phyloP scores from a whole-genome alignment of 345 rosid genomes.

The Eucalyptus curtisii region DNA sequence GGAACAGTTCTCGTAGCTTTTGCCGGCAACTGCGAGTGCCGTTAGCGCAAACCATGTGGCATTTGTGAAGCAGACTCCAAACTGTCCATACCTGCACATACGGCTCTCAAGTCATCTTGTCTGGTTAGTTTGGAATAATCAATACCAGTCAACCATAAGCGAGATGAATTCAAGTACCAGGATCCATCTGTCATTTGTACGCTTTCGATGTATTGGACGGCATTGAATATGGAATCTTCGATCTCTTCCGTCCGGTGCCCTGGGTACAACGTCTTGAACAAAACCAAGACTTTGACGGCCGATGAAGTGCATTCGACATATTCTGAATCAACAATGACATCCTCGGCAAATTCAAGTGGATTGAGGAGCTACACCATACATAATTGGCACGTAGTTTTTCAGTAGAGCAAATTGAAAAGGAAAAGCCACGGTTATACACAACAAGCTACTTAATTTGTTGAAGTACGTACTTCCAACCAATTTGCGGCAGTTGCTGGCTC shows the following conservation, averaged over 20 bases:
- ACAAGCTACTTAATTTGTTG: background rate
- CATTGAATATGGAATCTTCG: constrained; percentile 9
- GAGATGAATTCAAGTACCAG: constrained; percentile 8
- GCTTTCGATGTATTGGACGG: constrained; percentile 18
- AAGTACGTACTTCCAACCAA: constrained; percentile 18
- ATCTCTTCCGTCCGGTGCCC: constrained; percentile 29
- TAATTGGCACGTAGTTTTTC: too few species aligned
- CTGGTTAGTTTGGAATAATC: background rate
- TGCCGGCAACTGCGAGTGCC: constrained; percentile 31
- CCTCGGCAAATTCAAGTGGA: constrained; percentile 28
- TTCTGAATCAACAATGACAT: constrained; percentile 18
- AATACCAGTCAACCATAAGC: too few species aligned
- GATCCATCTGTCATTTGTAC: constrained; percentile 28
- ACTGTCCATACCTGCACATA: constrained; percentile 19
- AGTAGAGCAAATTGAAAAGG: background rate
- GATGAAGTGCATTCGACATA: constrained; percentile 43
- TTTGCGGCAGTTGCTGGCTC: constrained; percentile 26
- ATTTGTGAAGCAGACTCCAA: constrained; percentile 34
- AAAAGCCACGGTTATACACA: background rate
- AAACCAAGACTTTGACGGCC: constrained; percentile 18
- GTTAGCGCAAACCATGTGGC: constrained; percentile 38
- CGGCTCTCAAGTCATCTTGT: background rate
- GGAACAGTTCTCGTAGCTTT: constrained; percentile 11
- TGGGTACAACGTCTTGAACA: constrained; percentile 29
- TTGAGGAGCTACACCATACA: constrained; percentile 21